phyloP scores from a whole-genome alignment of 495 filamentous ascomycete genomes.

The Hyaloscypha variabilis region DNA sequence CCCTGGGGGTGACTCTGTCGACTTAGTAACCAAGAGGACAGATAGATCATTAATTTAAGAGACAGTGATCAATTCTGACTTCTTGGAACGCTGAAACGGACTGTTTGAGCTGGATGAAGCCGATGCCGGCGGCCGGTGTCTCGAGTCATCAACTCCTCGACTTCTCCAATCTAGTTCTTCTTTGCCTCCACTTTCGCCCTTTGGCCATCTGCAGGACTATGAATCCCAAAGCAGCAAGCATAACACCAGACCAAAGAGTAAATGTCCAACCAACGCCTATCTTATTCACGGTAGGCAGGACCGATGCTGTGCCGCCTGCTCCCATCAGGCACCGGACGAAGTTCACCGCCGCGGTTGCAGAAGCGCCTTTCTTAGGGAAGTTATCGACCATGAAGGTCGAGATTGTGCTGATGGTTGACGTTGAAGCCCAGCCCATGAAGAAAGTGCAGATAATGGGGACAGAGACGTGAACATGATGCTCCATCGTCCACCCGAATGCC shows the following conservation, averaged over 20 bases:
- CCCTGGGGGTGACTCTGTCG: no score
- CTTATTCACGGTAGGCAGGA: constrained; percentile 58
- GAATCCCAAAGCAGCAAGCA: background rate
- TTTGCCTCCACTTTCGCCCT: background rate
- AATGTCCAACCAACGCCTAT: constrained; percentile 68
- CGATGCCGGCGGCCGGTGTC: background rate
- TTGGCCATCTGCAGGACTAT: background rate
- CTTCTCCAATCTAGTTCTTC: background rate
- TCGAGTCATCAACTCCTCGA: background rate
- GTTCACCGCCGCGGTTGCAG: constrained; percentile 65
- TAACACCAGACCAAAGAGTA: constrained; percentile 53
- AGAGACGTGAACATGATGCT: constrained; percentile 36
- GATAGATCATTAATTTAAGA: no score
- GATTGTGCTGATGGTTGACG: constrained; percentile 39
- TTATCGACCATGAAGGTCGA: constrained; percentile 47
- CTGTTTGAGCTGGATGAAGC: background rate
- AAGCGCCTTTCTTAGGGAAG: constrained; percentile 44
- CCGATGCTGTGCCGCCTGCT: constrained; percentile 61
- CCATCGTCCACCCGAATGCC: constrained; percentile 40
- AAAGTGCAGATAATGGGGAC: constrained; percentile 40
- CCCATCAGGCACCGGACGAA: constrained; percentile 63
- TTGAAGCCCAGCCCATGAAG: constrained; percentile 43
- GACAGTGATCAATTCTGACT: no score
- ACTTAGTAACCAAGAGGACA: no score
- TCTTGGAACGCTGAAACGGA: no score